Conservation (phyloP, 352 stramenopile species). For the Phytopythium helicoides region DNA sequence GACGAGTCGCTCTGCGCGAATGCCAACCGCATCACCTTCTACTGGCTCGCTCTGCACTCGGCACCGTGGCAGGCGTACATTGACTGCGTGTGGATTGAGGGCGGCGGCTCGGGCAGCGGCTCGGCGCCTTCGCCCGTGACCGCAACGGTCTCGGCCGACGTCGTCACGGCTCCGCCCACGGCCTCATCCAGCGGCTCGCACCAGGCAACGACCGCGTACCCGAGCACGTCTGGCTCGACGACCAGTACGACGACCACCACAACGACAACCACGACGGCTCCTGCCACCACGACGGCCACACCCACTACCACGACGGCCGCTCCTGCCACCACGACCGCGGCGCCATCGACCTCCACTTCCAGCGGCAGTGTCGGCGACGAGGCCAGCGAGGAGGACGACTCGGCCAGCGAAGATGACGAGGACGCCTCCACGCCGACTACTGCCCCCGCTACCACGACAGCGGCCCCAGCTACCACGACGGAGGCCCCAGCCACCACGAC, state of each 20-base stretch:
- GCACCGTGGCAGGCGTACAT: slow-evolving; percentile 62
- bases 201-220: slow-evolving; percentile 11
- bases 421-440: slow-evolving; percentile 5
- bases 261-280: slow-evolving; percentile 3
- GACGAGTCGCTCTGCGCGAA: slow-evolving; percentile 38
- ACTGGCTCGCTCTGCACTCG: slow-evolving; percentile 58
- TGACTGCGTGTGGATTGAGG: slow-evolving; percentile 32
- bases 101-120: slow-evolving; percentile 18
- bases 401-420: slow-evolving; percentile 7
- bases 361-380: slow-evolving; percentile 1
- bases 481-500: slow-evolving; percentile 2
- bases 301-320: slow-evolving; percentile 3
- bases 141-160: slow-evolving; percentile 9
- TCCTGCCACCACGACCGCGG: slow-evolving; percentile 1
- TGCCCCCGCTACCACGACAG: neutral
- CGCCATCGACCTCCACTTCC: neutral
- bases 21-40: slow-evolving; percentile 42
- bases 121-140: slow-evolving; percentile 13
- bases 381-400: slow-evolving; percentile 1
- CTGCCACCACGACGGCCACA: slow-evolving; percentile 1
- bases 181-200: neutral
- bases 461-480: slow-evolving; percentile 5
- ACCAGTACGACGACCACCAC: slow-evolving; percentile 9
- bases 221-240: slow-evolving; percentile 5
- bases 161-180: slow-evolving; percentile 5